A percentile compares a stretch with the other conserved stretches of the same genome.
Conservation (phyloP, 768 basidiomycete genomes). For the Hysterangium stoloniferum region DNA sequence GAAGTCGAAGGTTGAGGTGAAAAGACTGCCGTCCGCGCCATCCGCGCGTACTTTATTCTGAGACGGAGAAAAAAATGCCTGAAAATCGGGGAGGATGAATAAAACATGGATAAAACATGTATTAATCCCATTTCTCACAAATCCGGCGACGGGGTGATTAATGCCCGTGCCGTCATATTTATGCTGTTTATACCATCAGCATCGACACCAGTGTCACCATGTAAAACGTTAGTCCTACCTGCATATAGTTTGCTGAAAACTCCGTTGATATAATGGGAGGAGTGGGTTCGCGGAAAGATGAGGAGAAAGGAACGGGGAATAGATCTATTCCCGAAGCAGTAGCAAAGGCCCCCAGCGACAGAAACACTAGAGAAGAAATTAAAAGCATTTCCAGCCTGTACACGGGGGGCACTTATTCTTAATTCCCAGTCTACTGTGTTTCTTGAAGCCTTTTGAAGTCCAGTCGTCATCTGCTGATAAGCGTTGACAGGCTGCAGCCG, state of each 20-base stretch:
- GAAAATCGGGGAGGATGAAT: neutral
- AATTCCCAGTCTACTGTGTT: too few relatives aligned
- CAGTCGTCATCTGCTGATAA: too few relatives aligned
- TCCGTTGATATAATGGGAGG: constrained; percentile 5
- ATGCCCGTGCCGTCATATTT: constrained; percentile 3
- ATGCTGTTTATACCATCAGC: neutral
- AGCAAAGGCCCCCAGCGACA: too few relatives aligned
- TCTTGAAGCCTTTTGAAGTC: too few relatives aligned
- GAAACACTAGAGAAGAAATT: too few relatives aligned
- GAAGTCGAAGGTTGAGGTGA: constrained; percentile 7
- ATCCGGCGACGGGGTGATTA: constrained; percentile 3
- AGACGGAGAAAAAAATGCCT: constrained; percentile 3
- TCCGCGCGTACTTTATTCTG: neutral
- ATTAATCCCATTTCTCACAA: neutral
- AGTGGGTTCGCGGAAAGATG: constrained; percentile 1
- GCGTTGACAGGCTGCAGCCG: too few relatives aligned
- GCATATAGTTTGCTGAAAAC: constrained; percentile 9
- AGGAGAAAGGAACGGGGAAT: constrained; percentile 6
- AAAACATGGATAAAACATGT: neutral
- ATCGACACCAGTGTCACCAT: neutral
- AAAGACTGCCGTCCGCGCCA: neutral
- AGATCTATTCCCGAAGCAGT: too few relatives aligned
- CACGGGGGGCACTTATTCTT: too few relatives aligned
- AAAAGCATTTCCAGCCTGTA: too few relatives aligned
- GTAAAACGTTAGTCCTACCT: neutral